Conservation (phyloP, 768 basidiomycete species). For the Hemileccinum rubropunctum region DNA sequence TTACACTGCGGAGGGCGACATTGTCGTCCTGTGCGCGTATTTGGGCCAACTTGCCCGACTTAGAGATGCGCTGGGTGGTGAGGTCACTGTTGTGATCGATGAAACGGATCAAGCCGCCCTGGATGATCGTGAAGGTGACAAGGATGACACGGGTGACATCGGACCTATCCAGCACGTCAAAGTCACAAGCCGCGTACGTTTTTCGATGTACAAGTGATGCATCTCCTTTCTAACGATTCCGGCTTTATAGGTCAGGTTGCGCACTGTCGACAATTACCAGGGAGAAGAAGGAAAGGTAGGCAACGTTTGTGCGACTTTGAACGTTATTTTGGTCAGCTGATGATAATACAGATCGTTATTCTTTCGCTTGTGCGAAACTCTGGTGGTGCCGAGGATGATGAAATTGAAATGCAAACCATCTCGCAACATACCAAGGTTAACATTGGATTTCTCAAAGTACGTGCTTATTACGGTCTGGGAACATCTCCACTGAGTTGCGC, state of each 20-base stretch:
- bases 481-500: not conserved
- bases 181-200: slow-evolving; percentile 50
- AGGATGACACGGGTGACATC: slow-evolving; percentile 33
- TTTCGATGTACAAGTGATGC: not conserved
- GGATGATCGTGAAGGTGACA: slow-evolving; percentile 45
- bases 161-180: slow-evolving; percentile 43
- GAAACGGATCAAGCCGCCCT: slow-evolving; percentile 66
- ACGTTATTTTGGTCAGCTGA: not conserved
- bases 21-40: slow-evolving; percentile 55
- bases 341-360: slow-evolving; percentile 54
- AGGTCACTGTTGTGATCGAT: slow-evolving; percentile 64
- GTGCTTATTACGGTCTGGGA: not conserved
- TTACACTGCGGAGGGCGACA: slow-evolving; percentile 46
- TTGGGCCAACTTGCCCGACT: slow-evolving; percentile 48
- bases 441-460: slow-evolving; percentile 76
- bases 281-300: slow-evolving; percentile 64
- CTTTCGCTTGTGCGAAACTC: slow-evolving; percentile 73
- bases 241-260: slow-evolving; percentile 53
- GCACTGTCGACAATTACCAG: slow-evolving; percentile 79
- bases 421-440: slow-evolving; percentile 26
- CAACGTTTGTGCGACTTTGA: not conserved
- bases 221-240: not conserved
- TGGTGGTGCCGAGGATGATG: slow-evolving; percentile 43
- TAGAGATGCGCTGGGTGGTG: slow-evolving; percentile 38
- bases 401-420: slow-evolving; percentile 10